Evolutionary conservation across 2,329 filamentous ascomycete species (phyloP), one percentile per base, ranked within the genome.

Genomic region (Phialophora expanda): DNA sequence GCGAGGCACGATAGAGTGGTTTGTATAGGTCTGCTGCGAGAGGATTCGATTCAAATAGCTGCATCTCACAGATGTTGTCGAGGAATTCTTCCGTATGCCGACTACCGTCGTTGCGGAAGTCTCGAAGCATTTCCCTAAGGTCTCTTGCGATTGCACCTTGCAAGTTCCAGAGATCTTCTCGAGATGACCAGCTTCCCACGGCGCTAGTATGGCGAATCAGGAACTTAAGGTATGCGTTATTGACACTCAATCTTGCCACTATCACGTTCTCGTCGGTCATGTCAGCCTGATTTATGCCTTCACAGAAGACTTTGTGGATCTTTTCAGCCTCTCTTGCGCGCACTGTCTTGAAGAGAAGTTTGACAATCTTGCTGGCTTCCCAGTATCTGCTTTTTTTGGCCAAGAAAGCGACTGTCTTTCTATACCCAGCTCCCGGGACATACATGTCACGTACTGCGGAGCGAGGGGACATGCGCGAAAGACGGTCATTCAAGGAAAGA

Each of bases 21-120:
- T 44, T 1, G 4, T 44, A 1, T 44, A 4, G 38, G 14, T n/a
- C 6, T 44, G 11, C 34, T 38, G 38, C 38, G 1, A 17, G 38
- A 3, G 14, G 1, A 4, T 2, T 4, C 6, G 14, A 2, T 14
- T 6, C 12, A 17, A 5, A 6, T 1, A 17, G 1, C 5, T n/a
- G 17, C 14, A 41, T 6, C 12, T 41, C 3, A 5, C 14, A n/a
- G 14, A 44, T 17, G 17, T 51, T 51, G 1, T 51, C 9, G 24
- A 26, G 24, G 22, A 24, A 26, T 26, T 51, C 20, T 26, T 51
- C 22, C 20, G 48, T 24, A 51, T 51, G 22, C 20, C 48, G 20
- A 51, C 24, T 51, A 17, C 4, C 20, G 48, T 51, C 20, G 3
- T 26, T 9, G 9, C 2, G 48, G 12, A 51, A 51, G 48, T 51